phyloP scores from a whole-genome alignment of 2,329 filamentous ascomycete species.

The Epichloe sibirici region DNA sequence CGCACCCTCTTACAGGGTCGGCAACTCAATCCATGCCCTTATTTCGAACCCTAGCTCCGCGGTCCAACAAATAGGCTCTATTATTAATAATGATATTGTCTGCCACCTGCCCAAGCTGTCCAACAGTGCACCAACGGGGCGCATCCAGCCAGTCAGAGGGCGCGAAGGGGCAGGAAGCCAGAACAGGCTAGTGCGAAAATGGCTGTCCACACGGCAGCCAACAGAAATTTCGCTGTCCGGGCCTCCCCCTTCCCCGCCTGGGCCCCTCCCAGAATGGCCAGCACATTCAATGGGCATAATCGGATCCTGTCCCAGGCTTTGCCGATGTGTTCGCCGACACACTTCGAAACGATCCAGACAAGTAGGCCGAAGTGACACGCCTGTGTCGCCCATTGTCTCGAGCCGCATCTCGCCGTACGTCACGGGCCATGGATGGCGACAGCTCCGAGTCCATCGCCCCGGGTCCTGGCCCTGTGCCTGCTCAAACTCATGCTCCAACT shows the following conservation, averaged over 20 bases:
- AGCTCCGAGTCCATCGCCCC: constrained; percentile 1
- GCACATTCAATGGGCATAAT: constrained; percentile 1
- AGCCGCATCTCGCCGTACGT: constrained; percentile 3
- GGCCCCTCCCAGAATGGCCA: not conserved
- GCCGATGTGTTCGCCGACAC: constrained; percentile 8
- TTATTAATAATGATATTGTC: too few relatives aligned
- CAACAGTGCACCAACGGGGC: not conserved
- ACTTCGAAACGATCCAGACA: constrained; percentile 5
- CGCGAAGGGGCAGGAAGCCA: not conserved
- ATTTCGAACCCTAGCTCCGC: too few relatives aligned
- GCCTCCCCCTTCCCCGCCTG: not conserved
- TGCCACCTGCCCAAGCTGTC: not conserved
- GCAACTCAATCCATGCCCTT: too few relatives aligned
- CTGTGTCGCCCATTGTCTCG: constrained; percentile 6
- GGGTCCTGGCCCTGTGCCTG: not conserved
- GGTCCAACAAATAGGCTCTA: too few relatives aligned
- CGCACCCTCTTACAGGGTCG: too few relatives aligned
- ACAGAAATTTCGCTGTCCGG: not conserved
- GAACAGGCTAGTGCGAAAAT: not conserved
- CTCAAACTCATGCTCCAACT: not conserved
- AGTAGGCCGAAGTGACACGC: constrained; percentile 7
- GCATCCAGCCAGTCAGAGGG: not conserved
- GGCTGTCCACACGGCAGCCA: not conserved
- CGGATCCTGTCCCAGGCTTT: constrained; percentile 5
- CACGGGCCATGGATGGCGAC: constrained; percentile 7